These are phyloP conservation scores for Talinum fruticosum DNA, from an alignment of 148 eudicot genomes.

Conservation along the genomic window DNA sequence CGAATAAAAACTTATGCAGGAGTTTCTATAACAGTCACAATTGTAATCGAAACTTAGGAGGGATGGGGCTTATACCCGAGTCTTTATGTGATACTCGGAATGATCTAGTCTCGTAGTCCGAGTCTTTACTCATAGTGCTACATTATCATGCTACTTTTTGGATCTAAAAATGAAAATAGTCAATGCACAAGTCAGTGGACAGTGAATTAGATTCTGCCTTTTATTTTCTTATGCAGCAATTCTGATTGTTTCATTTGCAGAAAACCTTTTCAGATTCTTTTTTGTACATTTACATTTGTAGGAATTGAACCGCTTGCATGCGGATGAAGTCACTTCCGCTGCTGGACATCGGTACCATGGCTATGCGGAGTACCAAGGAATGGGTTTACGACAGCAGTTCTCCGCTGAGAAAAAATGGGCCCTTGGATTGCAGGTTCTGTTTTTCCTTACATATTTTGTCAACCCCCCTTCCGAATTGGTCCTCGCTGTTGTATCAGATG, in stretches of 20 bases:
- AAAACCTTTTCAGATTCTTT: not conserved
- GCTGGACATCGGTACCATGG: conserved; percentile 54
- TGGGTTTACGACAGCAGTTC: conserved; percentile 52
- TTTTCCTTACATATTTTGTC: not conserved
- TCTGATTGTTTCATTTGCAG: too few relatives aligned
- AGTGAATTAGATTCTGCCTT: not conserved
- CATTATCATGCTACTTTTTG: too few relatives aligned
- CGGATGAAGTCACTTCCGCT: conserved; percentile 49
- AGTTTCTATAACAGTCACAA: too few relatives aligned
- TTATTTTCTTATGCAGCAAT: not conserved
- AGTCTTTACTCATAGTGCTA: too few relatives aligned
- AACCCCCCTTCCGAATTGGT: not conserved
- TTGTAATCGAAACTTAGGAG: too few relatives aligned
- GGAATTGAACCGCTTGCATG: conserved; percentile 54
- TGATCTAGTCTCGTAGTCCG: too few relatives aligned
- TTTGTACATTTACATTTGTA: conserved; percentile 19
- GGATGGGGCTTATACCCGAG: too few relatives aligned
- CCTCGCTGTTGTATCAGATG: not conserved
- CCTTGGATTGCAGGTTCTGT: conserved; percentile 83
- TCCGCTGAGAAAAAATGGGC: conserved; percentile 91
- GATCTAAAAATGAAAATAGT: too few relatives aligned
- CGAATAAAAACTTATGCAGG: too few relatives aligned
- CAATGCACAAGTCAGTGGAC: not conserved
- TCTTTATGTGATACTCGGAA: too few relatives aligned
- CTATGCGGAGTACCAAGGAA: conserved; percentile 59